phyloP scores from a whole-genome alignment of 106 monocot species.

The Posidonia australis region DNA sequence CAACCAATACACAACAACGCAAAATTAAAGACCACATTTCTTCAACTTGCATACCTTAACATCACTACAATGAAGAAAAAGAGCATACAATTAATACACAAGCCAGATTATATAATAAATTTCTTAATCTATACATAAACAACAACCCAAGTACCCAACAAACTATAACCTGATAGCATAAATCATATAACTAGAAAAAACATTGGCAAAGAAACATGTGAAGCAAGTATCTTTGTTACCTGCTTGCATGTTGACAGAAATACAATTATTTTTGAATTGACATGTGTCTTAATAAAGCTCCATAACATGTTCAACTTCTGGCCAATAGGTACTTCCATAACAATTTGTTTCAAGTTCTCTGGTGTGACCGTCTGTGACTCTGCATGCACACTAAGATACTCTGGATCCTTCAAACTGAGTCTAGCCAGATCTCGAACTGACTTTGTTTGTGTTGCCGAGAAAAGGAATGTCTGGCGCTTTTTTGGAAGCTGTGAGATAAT shows the following conservation, averaged over 20 bases:
- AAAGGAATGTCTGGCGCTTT: conserved; percentile 75
- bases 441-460: conserved; percentile 96
- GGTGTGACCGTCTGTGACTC: conserved; percentile 79
- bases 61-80: too few species aligned
- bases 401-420: conserved; percentile 89
- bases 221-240: conserved; percentile 19
- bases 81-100: too few species aligned
- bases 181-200: background rate
- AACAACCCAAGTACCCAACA: too few species aligned
- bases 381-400: conserved; percentile 92
- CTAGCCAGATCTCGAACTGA: conserved; percentile 94
- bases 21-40: too few species aligned
- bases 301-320: conserved; percentile 85
- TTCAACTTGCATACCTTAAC: too few species aligned
- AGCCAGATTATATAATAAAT: too few species aligned
- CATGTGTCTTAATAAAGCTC: conserved; percentile 84
- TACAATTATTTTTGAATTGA: conserved; percentile 76
- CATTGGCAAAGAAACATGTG: background rate
- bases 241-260: conserved; percentile 89
- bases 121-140: too few species aligned
- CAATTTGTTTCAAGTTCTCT: conserved; percentile 62
- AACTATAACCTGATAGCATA: too few species aligned
- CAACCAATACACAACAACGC: too few species aligned
- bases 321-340: conserved; percentile 73
- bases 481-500: conserved; percentile 77